These are phyloP conservation scores for Lipomyces oligophaga DNA, from an alignment of 805 yeast genomes.

Conservation along the genomic window DNA sequence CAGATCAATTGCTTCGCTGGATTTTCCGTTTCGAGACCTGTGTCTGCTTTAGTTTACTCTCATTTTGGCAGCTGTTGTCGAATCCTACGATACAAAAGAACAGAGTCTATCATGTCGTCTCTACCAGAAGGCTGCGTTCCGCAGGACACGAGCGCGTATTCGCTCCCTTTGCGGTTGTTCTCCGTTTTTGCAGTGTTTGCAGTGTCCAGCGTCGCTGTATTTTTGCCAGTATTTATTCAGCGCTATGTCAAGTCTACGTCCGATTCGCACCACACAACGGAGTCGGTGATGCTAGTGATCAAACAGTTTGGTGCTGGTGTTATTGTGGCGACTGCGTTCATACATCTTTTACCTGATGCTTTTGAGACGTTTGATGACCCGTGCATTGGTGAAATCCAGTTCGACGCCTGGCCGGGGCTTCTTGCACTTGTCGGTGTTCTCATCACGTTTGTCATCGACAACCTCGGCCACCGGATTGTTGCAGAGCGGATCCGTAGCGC, in stretches of 20 bases:
- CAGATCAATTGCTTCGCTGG: no score
- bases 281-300: constrained; percentile 43
- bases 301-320: constrained; percentile 83
- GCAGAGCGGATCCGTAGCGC: constrained; percentile 18
- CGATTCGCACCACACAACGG: constrained; percentile 5
- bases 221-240: constrained; percentile 22
- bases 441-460: constrained; percentile 51
- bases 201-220: constrained; percentile 25
- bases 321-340: constrained; percentile 75
- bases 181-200: constrained; percentile 27
- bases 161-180: constrained; percentile 20
- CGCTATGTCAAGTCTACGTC: constrained; percentile 4
- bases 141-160: constrained; percentile 7
- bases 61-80: no score
- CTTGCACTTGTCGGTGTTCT: constrained; percentile 48
- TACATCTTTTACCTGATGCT: constrained; percentile 71
- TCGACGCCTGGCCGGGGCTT: constrained; percentile 56
- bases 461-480: constrained; percentile 37
- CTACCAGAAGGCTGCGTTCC: constrained; percentile 3
- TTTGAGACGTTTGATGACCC: constrained; percentile 50
- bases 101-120: no score
- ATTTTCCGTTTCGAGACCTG: no score
- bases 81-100: no score
- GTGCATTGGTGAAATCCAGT: constrained; percentile 57
- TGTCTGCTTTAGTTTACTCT: no score